phyloP scores from a whole-genome alignment of 2,329 filamentous ascomycete genomes.

The Calonectria ilicicola region DNA sequence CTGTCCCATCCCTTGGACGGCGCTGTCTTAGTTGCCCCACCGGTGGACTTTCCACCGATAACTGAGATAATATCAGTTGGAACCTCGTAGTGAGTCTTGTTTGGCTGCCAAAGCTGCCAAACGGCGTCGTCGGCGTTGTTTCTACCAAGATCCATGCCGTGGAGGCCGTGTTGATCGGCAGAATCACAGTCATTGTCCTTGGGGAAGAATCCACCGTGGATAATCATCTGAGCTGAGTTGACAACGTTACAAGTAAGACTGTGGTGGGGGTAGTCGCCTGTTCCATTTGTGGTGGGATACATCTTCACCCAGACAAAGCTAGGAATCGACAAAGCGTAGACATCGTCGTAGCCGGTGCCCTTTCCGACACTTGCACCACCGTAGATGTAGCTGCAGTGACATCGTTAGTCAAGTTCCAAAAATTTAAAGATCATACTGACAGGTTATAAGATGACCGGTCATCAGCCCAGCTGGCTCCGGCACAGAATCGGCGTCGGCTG shows the following conservation, averaged over 20 bases:
- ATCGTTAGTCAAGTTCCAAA: not conserved
- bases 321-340: conserved; percentile 70
- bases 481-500: conserved; percentile 68
- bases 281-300: conserved; percentile 56
- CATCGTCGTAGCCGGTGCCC: conserved; percentile 66
- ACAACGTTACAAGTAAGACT: conserved; percentile 68
- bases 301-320: conserved; percentile 72
- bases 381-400: conserved; percentile 66
- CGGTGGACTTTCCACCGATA: conserved; percentile 62
- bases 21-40: conserved; percentile 64
- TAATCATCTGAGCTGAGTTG: conserved; percentile 69
- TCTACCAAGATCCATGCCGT: conserved; percentile 67
- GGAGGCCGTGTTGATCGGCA: conserved; percentile 63
- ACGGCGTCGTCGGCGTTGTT: conserved; percentile 56
- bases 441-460: conserved; percentile 75
- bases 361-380: conserved; percentile 65
- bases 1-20: conserved; percentile 63
- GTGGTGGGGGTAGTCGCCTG: conserved; percentile 61
- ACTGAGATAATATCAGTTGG: conserved; percentile 62
- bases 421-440: conserved; percentile 51
- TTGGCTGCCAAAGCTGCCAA: conserved; percentile 64
- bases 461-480: conserved; percentile 68
- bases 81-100: conserved; percentile 63
- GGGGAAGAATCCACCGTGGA: conserved; percentile 71
- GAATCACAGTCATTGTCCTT: conserved; percentile 61